phyloP scores from a whole-genome alignment of 1,139 yeast species.

The Barnettozyma hawaiiensis region DNA sequence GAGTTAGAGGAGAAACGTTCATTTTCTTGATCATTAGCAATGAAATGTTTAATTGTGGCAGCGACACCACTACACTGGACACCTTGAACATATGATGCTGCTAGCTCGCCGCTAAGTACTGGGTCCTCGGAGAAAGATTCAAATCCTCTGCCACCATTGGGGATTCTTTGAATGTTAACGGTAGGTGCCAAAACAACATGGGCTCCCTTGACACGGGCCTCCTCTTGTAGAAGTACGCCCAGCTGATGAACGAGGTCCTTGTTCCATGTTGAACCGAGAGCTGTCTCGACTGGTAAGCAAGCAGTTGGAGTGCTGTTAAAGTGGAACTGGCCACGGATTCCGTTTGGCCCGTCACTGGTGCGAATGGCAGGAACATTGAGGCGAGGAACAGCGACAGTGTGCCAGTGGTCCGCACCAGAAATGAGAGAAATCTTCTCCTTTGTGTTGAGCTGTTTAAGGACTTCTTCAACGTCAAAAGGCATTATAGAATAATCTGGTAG shows the following conservation, averaged over 20 bases:
- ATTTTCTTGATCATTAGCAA: constrained; percentile 56
- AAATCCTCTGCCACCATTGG: constrained; percentile 58
- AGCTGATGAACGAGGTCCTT: constrained; percentile 36
- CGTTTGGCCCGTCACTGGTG: constrained; percentile 49
- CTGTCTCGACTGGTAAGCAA: constrained; percentile 47
- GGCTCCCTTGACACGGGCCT: constrained; percentile 48
- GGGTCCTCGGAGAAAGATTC: constrained; percentile 67
- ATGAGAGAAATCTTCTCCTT: constrained; percentile 44
- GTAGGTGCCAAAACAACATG: constrained; percentile 58
- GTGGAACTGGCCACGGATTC: constrained; percentile 46
- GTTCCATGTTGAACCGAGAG: constrained; percentile 31
- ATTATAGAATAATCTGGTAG: no score
- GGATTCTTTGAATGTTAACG: constrained; percentile 48
- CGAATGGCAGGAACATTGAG: constrained; percentile 37
- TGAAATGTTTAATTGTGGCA: constrained; percentile 56
- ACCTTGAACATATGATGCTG: constrained; percentile 46
- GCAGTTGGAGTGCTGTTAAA: constrained; percentile 45
- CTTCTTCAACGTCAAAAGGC: constrained; percentile 38
- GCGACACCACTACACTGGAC: constrained; percentile 47
- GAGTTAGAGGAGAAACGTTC: constrained; percentile 46
- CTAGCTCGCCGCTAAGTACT: constrained; percentile 45
- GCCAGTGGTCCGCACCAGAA: constrained; percentile 53
- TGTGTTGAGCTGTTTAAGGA: constrained; percentile 39
- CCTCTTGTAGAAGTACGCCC: constrained; percentile 45
- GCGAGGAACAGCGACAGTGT: constrained; percentile 44